Conservation (phyloP, 805 yeast species). For the Priceomyces carsonii region DNA sequence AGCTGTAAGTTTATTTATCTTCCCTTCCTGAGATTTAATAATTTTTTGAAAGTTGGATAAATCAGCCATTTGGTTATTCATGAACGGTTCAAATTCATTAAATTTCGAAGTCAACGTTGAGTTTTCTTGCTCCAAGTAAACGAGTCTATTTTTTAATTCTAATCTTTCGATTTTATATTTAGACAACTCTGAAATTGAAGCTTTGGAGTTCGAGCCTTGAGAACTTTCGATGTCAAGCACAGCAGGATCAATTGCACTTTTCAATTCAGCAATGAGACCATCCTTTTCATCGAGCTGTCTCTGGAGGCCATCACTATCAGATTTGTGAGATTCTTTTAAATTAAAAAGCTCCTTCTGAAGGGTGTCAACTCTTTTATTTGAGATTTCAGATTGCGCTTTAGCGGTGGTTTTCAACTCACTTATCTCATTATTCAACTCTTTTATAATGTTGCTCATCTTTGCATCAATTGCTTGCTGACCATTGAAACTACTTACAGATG, state of each 20-base stretch:
- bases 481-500: conserved; percentile 6
- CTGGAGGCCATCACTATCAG: conserved; percentile 13
- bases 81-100: conserved; percentile 50
- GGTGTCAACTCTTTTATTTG: conserved; percentile 51
- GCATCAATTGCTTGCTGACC: conserved; percentile 18
- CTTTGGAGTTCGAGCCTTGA: conserved; percentile 6
- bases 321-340: conserved; percentile 14
- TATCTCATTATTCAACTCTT: conserved; percentile 34
- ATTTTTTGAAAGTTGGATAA: conserved; percentile 53
- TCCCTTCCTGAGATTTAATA: conserved; percentile 52
- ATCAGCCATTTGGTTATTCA: conserved; percentile 53
- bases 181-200: conserved; percentile 31
- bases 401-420: conserved; percentile 30
- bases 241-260: conserved; percentile 24
- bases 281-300: conserved; percentile 31
- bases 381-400: conserved; percentile 53
- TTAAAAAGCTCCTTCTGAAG: conserved; percentile 41
- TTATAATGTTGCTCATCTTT: conserved; percentile 30
- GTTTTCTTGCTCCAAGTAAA: conserved; percentile 50
- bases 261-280: conserved; percentile 31
- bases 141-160: conserved; percentile 44
- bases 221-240: conserved; percentile 19
- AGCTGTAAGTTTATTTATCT: conserved; percentile 40
- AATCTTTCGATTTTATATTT: conserved; percentile 44
- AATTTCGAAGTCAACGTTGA: conserved; percentile 39